Evolutionary conservation across 177 flowering plant genomes (phyloP).

Genomic region (Tripterygium wilfordii): DNA sequence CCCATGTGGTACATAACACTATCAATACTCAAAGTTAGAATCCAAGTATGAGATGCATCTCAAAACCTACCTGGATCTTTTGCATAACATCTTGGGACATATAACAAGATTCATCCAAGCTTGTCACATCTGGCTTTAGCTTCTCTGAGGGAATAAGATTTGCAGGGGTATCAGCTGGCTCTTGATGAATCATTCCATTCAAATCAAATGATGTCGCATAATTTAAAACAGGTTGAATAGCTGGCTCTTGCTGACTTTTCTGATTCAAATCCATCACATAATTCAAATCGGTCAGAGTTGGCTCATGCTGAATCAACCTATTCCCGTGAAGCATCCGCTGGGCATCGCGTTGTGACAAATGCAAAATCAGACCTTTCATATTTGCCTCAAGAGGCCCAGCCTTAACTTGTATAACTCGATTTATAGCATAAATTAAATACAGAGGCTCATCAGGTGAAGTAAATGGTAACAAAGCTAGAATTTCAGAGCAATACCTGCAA

Average conservation of each 20-base stretch:
- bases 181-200: conserved; percentile 23
- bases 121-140: conserved; percentile 12
- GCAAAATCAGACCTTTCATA: conserved; percentile 57
- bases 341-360: conserved; percentile 26
- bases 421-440: conserved; percentile 76
- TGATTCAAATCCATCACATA: conserved; percentile 24
- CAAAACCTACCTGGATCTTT: conserved; percentile 58
- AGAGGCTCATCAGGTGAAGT: conserved; percentile 91
- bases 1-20: too few relatives aligned
- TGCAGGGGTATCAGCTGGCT: conserved; percentile 11
- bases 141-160: conserved; percentile 9
- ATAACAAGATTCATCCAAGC: conserved; percentile 18
- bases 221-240: conserved; percentile 13
- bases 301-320: conserved; percentile 30
- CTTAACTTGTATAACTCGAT: conserved; percentile 85
- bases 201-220: conserved; percentile 22
- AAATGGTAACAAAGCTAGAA: conserved; percentile 84
- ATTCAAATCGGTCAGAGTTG: conserved; percentile 4
- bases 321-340: conserved; percentile 30
- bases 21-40: background rate
- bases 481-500: conserved; percentile 87
- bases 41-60: background rate
- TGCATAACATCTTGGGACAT: conserved; percentile 44
- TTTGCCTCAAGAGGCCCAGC: conserved; percentile 83
- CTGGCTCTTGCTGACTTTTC: conserved; percentile 14